Conservation (phyloP, 164 flowering plant genomes). For the Magnolia kwangsiensis region DNA sequence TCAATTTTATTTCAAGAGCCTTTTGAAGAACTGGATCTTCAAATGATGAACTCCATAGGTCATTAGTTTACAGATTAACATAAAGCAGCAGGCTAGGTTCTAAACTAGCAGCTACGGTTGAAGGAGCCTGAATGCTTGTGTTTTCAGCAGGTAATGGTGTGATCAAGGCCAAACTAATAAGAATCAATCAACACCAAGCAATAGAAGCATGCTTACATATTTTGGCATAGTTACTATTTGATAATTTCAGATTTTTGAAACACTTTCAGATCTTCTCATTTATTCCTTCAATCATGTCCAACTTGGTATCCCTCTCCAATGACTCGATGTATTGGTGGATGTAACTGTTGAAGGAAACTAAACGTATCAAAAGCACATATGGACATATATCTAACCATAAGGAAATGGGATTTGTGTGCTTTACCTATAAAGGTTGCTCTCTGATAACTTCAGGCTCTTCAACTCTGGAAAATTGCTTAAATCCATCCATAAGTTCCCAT, state of each 20-base stretch:
- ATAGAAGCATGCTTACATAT: constrained; percentile 85
- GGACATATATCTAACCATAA: not conserved
- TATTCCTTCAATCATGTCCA: constrained; percentile 80
- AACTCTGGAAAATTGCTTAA: constrained; percentile 73
- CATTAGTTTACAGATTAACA: constrained; percentile 71
- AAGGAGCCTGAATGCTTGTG: no score
- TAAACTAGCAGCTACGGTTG: no score
- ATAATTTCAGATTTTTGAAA: constrained; percentile 82
- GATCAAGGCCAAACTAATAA: constrained; percentile 68
- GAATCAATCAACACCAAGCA: constrained; percentile 83
- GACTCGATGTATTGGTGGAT: constrained; percentile 64
- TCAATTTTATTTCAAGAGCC: no score
- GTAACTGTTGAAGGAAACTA: no score
- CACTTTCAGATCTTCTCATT: constrained; percentile 89
- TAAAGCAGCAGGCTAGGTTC: no score
- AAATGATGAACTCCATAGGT: constrained; percentile 36
- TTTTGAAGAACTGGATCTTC: constrained; percentile 30
- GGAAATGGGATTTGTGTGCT: constrained; percentile 6
- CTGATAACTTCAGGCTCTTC: constrained; percentile 60
- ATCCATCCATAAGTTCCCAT: constrained; percentile 78
- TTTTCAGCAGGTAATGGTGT: no score
- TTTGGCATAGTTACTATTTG: constrained; percentile 70
- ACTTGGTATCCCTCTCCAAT: constrained; percentile 57
- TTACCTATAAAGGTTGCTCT: constrained; percentile 72
- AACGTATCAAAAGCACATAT: not conserved